Evolutionary conservation across 495 filamentous ascomycete species (phyloP).

Genomic region (Aspergillus avenaceus): DNA sequence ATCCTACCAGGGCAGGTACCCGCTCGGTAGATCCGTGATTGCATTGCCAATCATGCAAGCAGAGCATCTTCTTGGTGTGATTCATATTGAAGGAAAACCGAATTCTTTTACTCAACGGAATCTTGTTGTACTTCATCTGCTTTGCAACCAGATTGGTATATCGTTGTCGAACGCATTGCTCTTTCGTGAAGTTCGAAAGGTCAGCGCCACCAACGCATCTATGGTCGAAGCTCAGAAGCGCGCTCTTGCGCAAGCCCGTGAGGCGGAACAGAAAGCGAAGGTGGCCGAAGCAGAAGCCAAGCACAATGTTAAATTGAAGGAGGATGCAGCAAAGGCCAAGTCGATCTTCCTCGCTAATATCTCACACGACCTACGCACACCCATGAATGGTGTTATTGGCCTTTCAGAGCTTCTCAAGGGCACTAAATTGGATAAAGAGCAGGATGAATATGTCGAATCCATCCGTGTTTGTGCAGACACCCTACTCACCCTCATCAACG

Average conservation of each 20-base stretch:
- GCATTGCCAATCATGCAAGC: slow-evolving; percentile 81
- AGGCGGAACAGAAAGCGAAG: slow-evolving; percentile 80
- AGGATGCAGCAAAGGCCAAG: slow-evolving; percentile 88
- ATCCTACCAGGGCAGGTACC: slow-evolving; percentile 62
- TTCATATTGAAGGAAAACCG: slow-evolving; percentile 81
- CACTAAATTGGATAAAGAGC: slow-evolving; percentile 71
- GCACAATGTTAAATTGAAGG: slow-evolving; percentile 80
- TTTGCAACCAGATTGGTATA: slow-evolving; percentile 87
- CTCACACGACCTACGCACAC: slow-evolving; percentile 81
- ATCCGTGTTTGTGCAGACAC: slow-evolving; percentile 88
- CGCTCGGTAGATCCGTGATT: slow-evolving; percentile 72
- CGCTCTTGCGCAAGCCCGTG: slow-evolving; percentile 71
- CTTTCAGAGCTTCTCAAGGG: slow-evolving; percentile 83
- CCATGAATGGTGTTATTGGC: slow-evolving; percentile 85
- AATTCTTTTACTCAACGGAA: slow-evolving; percentile 87
- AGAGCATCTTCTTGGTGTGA: slow-evolving; percentile 70
- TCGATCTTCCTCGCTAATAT: slow-evolving; percentile 92
- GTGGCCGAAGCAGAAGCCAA: slow-evolving; percentile 78
- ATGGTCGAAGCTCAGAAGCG: slow-evolving; percentile 87
- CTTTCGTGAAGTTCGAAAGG: slow-evolving; percentile 75
- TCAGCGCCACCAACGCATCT: slow-evolving; percentile 73
- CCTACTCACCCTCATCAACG: slow-evolving; percentile 89
- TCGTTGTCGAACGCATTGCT: slow-evolving; percentile 83
- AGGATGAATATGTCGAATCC: slow-evolving; percentile 87
- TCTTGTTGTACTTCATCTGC: slow-evolving; percentile 75